These are phyloP conservation scores for Acrocalymma vagum DNA, from an alignment of 2,329 filamentous ascomycete species.

Conservation along the genomic window DNA sequence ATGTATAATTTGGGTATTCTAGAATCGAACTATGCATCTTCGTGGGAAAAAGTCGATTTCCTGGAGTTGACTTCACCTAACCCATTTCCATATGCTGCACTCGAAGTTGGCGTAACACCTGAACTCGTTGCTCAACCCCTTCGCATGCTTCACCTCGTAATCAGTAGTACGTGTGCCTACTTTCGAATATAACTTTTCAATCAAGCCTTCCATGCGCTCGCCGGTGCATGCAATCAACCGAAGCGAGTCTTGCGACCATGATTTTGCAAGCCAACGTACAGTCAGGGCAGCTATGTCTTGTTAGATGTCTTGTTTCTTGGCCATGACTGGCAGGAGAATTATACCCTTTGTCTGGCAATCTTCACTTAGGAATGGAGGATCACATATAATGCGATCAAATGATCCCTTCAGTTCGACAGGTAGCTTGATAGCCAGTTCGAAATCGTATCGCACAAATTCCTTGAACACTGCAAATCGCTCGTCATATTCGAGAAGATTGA, in stretches of 20 bases:
- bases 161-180: constrained; percentile 71
- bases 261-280: constrained; percentile 74
- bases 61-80: no score
- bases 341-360: constrained; percentile 82
- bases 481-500: constrained; percentile 78
- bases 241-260: constrained; percentile 46
- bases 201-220: constrained; percentile 74
- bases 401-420: constrained; percentile 68
- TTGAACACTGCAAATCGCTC: constrained; percentile 76
- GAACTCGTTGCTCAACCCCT: constrained; percentile 82
- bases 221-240: constrained; percentile 76
- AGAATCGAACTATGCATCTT: no score
- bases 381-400: constrained; percentile 75
- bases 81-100: constrained; percentile 57
- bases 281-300: constrained; percentile 71
- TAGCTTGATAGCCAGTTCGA: constrained; percentile 71
- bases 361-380: constrained; percentile 81
- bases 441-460: constrained; percentile 80
- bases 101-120: constrained; percentile 83
- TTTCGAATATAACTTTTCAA: constrained; percentile 72
- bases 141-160: constrained; percentile 74
- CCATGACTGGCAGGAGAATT: not conserved
- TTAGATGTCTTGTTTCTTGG: constrained; percentile 21
- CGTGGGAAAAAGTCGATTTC: no score
- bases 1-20: no score